These are phyloP conservation scores for Castanea crenata DNA, from an alignment of 306 rosid species.

Conservation along the genomic window DNA sequence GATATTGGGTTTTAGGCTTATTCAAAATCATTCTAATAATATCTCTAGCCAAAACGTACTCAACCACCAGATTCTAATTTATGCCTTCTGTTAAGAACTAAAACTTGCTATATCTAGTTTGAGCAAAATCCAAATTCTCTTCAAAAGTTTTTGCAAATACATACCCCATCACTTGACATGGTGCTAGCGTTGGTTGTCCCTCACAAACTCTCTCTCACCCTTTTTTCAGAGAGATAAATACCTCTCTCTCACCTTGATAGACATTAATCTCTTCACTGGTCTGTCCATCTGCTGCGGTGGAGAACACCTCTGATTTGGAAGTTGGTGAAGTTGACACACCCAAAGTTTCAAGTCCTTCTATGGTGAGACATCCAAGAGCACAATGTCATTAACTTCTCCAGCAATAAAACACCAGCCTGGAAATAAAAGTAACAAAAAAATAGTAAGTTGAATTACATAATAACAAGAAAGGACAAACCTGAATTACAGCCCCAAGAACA, in stretches of 20 bases:
- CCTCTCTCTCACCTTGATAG: not conserved
- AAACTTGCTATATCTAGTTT: not conserved
- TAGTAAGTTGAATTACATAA: too few species aligned
- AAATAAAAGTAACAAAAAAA: too few species aligned
- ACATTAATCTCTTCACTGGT: constrained; percentile 91
- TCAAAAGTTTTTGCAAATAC: not conserved
- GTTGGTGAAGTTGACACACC: constrained; percentile 67
- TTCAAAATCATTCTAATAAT: not conserved
- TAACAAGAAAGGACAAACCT: constrained; percentile 36
- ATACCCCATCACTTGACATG: constrained; percentile 86
- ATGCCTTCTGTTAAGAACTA: constrained; percentile 35
- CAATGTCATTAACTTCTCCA: too few species aligned
- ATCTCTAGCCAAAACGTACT: not conserved
- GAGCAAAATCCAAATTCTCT: not conserved
- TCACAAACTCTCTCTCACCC: constrained; percentile 88
- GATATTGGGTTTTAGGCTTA: too few species aligned
- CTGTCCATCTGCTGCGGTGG: constrained; percentile 90
- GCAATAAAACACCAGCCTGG: too few species aligned
- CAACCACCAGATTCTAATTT: not conserved
- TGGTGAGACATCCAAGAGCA: too few species aligned
- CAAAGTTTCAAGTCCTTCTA: too few species aligned
- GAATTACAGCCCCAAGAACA: constrained; percentile 92
- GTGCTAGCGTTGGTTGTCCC: constrained; percentile 94
- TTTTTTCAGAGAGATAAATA: too few species aligned
- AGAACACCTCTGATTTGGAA: constrained; percentile 92